Conservation (phyloP, 257 asterid genomes). For the Solanum ossicruentum region DNA sequence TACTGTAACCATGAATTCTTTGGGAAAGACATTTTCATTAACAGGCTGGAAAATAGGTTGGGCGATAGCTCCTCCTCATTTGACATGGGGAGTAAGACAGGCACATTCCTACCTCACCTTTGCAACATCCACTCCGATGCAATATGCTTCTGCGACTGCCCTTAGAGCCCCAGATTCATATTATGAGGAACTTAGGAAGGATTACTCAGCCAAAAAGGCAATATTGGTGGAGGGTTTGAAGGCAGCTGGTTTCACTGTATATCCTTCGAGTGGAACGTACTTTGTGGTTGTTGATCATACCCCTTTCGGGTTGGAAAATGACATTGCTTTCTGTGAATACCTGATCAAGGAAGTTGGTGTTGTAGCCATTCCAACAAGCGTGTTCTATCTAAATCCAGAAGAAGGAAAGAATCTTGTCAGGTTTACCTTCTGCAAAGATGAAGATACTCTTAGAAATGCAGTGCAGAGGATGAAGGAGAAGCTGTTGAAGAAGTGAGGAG, state of each 20-base stretch:
- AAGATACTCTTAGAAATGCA: conserved; percentile 50
- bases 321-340: conserved; percentile 80
- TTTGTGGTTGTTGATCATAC: conserved; percentile 88
- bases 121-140: conserved; percentile 97
- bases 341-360: conserved; percentile 90
- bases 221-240: conserved; percentile 78
- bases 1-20: conserved; percentile 72
- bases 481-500: conserved; percentile 25
- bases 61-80: conserved; percentile 90
- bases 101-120: conserved; percentile 86
- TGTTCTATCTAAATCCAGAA: conserved; percentile 76
- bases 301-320: conserved; percentile 63
- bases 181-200: conserved; percentile 61
- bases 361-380: conserved; percentile 89
- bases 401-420: conserved; percentile 95
- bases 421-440: conserved; percentile 95
- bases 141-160: conserved; percentile 69
- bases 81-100: conserved; percentile 90
- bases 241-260: conserved; percentile 68
- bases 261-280: conserved; percentile 89
- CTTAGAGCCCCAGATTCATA: conserved; percentile 74
- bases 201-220: conserved; percentile 56
- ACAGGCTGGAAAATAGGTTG: conserved; percentile 99
- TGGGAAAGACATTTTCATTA: conserved; percentile 90
- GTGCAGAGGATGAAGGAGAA: conserved; percentile 58